Conservation (phyloP, 768 basidiomycete species). For the Butyriboletus loyo region DNA sequence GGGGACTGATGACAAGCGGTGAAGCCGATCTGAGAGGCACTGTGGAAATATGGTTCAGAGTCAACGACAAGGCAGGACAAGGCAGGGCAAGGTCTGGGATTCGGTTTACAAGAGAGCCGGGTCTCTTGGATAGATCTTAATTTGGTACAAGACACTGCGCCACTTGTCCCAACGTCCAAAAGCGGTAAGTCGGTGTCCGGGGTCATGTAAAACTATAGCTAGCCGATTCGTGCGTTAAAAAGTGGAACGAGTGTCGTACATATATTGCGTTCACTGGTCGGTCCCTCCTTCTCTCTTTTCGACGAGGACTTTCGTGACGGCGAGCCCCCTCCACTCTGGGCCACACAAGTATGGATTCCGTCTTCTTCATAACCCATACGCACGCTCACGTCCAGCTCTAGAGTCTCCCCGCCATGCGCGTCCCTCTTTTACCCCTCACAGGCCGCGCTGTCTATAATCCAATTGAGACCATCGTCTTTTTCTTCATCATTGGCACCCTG, state of each 20-base stretch:
- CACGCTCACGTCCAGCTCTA: background rate
- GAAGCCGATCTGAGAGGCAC: background rate
- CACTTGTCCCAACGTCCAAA: background rate
- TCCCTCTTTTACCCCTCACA: slow-evolving; percentile 64
- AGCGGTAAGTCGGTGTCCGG: slow-evolving; percentile 19
- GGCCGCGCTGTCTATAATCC: slow-evolving; percentile 71
- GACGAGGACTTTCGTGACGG: background rate
- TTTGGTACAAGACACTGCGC: background rate
- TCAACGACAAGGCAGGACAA: background rate
- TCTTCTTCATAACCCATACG: background rate
- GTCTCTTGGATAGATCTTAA: background rate
- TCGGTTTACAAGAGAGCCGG: too few relatives aligned
- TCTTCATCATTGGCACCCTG: slow-evolving; percentile 85
- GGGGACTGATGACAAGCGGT: background rate
- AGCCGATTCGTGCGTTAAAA: slow-evolving; percentile 27
- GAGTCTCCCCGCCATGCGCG: slow-evolving; percentile 43
- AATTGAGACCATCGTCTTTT: slow-evolving; percentile 88
- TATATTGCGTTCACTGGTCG: background rate
- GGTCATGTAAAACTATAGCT: slow-evolving; percentile 15
- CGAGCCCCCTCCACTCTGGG: background rate
- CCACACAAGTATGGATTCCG: background rate
- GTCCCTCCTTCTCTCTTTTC: background rate
- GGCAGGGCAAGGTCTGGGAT: background rate
- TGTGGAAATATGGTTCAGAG: background rate
- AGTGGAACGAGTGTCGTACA: slow-evolving; percentile 27